A percentile compares a stretch with the other conserved stretches of the same genome.
phyloP scores from a whole-genome alignment of 805 yeast species.

The Pichia manshurica region DNA sequence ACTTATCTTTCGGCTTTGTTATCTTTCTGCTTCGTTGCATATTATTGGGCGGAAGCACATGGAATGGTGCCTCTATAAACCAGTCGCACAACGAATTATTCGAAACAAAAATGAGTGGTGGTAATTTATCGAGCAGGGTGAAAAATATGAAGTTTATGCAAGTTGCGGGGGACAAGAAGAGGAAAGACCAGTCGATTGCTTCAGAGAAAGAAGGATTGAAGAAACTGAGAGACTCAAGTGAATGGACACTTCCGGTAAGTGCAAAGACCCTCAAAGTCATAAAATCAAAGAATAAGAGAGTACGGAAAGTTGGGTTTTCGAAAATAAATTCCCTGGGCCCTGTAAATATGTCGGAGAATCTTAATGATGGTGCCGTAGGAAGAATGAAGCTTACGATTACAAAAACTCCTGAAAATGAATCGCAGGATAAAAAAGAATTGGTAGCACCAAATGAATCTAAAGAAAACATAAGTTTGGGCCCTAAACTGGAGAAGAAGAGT shows the following conservation, averaged over 20 bases:
- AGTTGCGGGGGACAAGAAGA: slow-evolving; percentile 30
- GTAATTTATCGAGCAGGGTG: slow-evolving; percentile 57
- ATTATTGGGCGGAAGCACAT: no score
- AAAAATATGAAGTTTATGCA: slow-evolving; percentile 79
- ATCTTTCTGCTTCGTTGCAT: no score
- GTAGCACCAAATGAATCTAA: not conserved
- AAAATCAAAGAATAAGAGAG: slow-evolving; percentile 15
- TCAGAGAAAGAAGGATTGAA: slow-evolving; percentile 23
- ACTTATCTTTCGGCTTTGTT: no score
- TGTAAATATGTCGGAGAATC: not conserved
- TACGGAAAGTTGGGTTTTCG: slow-evolving; percentile 28
- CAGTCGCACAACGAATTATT: no score
- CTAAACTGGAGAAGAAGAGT: not conserved
- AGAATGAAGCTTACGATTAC: not conserved
- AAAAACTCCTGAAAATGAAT: not conserved
- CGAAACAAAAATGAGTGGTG: slow-evolving; percentile 18
- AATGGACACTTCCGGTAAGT: slow-evolving; percentile 43
- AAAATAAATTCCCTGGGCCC: slow-evolving; percentile 16
- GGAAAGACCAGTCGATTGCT: slow-evolving; percentile 30
- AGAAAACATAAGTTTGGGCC: no score
- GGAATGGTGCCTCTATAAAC: no score
- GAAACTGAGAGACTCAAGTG: slow-evolving; percentile 44
- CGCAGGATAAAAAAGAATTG: not conserved
- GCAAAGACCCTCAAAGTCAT: slow-evolving; percentile 20
- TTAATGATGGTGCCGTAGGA: not conserved